phyloP scores from a whole-genome alignment of 345 rosid species.

The Corchorus capsularis region DNA sequence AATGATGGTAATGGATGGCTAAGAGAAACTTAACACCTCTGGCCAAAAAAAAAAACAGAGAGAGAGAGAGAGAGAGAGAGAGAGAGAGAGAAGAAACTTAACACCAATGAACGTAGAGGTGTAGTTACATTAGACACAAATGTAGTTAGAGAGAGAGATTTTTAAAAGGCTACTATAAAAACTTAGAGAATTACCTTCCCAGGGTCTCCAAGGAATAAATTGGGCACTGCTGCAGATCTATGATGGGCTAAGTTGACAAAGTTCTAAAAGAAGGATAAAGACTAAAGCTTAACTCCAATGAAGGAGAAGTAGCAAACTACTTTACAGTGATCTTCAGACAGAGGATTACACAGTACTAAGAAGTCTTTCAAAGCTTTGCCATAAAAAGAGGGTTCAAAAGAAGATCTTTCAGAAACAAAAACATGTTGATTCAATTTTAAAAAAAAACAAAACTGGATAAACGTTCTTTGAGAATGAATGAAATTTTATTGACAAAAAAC shows the following conservation, averaged over 20 bases:
- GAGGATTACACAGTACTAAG: not conserved
- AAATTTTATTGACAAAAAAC: constrained; percentile 17
- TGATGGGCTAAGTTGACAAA: constrained; percentile 36
- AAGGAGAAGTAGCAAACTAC: not conserved
- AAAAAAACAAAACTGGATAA: not conserved
- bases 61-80: no score
- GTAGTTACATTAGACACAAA: not conserved
- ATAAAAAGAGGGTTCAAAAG: not conserved
- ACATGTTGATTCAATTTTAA: not conserved
- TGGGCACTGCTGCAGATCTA: constrained; percentile 92
- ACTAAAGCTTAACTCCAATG: not conserved
- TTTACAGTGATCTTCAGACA: not conserved
- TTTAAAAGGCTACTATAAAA: constrained; percentile 9
- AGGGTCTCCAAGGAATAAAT: constrained; percentile 92
- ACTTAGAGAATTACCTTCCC: constrained; percentile 66
- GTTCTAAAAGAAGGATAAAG: constrained; percentile 10
- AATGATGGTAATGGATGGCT: not conserved
- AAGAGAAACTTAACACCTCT: not conserved
- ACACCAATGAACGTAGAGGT: not conserved
- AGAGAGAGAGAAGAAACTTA: no score
- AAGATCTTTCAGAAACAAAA: not conserved
- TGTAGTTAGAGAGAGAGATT: not conserved
- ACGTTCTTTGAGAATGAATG: not conserved
- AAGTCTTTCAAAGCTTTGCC: not conserved
- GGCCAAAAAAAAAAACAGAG: no score